Evolutionary conservation across 2,329 filamentous ascomycete species (phyloP).

Genomic region (Nemania bipapillata): DNA sequence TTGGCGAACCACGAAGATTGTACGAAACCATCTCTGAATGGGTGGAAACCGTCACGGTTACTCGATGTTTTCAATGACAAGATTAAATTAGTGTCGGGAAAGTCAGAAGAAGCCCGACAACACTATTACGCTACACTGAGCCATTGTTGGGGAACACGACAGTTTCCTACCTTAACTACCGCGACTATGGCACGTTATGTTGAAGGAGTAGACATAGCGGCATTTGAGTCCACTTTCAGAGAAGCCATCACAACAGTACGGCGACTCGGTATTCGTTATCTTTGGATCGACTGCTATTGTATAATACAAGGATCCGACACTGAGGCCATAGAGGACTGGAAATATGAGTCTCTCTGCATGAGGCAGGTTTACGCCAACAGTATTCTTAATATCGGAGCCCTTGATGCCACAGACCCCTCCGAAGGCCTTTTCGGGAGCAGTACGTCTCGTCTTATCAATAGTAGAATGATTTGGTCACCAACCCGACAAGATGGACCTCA

Average conservation of each 20-base stretch:
- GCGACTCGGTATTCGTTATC: slow-evolving; percentile 18
- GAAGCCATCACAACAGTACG: slow-evolving; percentile 12
- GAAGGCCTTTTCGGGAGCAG: background rate
- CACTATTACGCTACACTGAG: slow-evolving; percentile 13
- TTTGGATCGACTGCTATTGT: slow-evolving; percentile 28
- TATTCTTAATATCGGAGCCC: slow-evolving; percentile 23
- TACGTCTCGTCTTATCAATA: fast-evolving
- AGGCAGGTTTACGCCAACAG: slow-evolving; percentile 19
- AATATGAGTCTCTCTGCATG: slow-evolving; percentile 7
- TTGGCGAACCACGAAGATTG: background rate
- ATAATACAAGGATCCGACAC: slow-evolving; percentile 11
- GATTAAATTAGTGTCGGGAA: slow-evolving; percentile 3
- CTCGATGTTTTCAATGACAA: slow-evolving; percentile 11
- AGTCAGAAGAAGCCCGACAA: background rate
- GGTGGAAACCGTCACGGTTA: slow-evolving; percentile 17
- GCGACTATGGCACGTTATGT: background rate
- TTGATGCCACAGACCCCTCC: background rate
- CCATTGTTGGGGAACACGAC: slow-evolving; percentile 6
- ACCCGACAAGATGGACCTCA: background rate
- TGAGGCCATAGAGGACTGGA: background rate
- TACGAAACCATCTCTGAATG: background rate
- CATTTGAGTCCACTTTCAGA: slow-evolving; percentile 4
- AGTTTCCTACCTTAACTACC: background rate
- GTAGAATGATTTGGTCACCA: background rate
- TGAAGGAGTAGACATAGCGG: background rate